A percentile compares a stretch with the other conserved stretches of the same genome.
phyloP scores from a whole-genome alignment of 2,329 filamentous ascomycete genomes.

The Ophiosphaerella korrae region DNA sequence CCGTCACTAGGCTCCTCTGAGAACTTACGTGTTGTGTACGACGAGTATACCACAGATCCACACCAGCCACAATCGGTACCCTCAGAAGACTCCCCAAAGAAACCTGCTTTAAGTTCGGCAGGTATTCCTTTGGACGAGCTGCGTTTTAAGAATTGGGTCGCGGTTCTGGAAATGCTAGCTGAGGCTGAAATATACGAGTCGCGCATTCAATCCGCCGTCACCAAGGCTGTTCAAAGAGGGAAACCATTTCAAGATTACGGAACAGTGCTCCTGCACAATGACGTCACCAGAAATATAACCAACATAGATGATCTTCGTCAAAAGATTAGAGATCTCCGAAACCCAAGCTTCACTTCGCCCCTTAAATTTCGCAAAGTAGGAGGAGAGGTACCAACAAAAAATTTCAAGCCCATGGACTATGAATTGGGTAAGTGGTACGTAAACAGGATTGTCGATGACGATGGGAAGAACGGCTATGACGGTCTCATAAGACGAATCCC shows the following conservation, averaged over 20 bases:
- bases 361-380: not conserved
- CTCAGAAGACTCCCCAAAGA: slow-evolving; percentile 6
- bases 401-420: slow-evolving; percentile 2
- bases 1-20: slow-evolving; percentile 26
- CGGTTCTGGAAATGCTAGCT: slow-evolving; percentile 53
- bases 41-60: slow-evolving; percentile 51
- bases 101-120: slow-evolving; percentile 34
- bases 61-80: slow-evolving; percentile 31
- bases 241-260: slow-evolving; percentile 8
- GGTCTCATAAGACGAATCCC: too few species aligned
- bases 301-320: slow-evolving; percentile 1
- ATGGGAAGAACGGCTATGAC: too few species aligned
- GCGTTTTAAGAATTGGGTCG: slow-evolving; percentile 57
- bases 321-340: slow-evolving; percentile 12
- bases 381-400: not conserved
- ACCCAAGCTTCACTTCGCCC: not conserved
- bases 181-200: slow-evolving; percentile 38
- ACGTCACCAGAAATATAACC: not conserved
- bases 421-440: not conserved
- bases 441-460: not conserved
- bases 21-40: slow-evolving; percentile 49
- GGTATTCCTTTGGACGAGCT: slow-evolving; percentile 52
- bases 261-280: slow-evolving; percentile 6
- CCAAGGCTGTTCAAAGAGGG: slow-evolving; percentile 16
- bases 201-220: slow-evolving; percentile 2